Evolutionary conservation across 441 rosid genomes (phyloP).

Genomic region (Pelargonium citronellum): DNA sequence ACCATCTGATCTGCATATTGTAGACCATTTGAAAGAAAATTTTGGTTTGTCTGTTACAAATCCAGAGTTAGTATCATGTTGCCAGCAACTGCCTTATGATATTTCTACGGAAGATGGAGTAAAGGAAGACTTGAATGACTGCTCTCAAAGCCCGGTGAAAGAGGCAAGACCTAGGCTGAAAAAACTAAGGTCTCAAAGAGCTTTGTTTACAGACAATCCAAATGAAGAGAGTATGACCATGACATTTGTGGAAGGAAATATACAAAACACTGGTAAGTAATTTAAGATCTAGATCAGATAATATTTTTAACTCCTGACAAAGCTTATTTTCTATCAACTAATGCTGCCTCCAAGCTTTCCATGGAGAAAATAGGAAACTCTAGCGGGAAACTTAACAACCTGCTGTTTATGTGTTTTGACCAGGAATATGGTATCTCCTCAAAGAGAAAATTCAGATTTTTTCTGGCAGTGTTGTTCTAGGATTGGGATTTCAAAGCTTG

Average conservation of each 20-base stretch:
- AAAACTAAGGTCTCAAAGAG: conserved; percentile 32
- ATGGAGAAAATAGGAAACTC: conserved; percentile 10
- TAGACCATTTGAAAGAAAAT: conserved; percentile 22
- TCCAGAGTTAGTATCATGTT: conserved; percentile 17
- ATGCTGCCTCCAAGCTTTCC: neutral
- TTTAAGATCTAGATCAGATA: conserved; percentile 11
- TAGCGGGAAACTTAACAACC: conserved; percentile 7
- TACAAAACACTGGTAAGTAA: conserved; percentile 38
- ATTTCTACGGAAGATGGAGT: conserved; percentile 17
- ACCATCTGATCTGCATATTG: conserved; percentile 16
- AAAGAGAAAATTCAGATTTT: conserved; percentile 38
- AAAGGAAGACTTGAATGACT: conserved; percentile 19
- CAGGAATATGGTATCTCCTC: conserved; percentile 42
- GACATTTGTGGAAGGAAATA: conserved; percentile 27
- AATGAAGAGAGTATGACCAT: conserved; percentile 23
- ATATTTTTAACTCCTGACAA: conserved; percentile 9
- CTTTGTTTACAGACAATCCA: conserved; percentile 26
- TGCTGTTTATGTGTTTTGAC: conserved; percentile 24
- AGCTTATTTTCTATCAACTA: conserved; percentile 16
- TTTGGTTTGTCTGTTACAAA: conserved; percentile 20
- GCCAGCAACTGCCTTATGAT: conserved; percentile 18
- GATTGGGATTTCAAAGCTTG: conserved; percentile 50
- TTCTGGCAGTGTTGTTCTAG: conserved; percentile 42
- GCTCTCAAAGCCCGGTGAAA: conserved; percentile 18
- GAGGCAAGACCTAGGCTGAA: conserved; percentile 21